phyloP scores from a whole-genome alignment of 495 filamentous ascomycete species.

The Penicillium desertorum region DNA sequence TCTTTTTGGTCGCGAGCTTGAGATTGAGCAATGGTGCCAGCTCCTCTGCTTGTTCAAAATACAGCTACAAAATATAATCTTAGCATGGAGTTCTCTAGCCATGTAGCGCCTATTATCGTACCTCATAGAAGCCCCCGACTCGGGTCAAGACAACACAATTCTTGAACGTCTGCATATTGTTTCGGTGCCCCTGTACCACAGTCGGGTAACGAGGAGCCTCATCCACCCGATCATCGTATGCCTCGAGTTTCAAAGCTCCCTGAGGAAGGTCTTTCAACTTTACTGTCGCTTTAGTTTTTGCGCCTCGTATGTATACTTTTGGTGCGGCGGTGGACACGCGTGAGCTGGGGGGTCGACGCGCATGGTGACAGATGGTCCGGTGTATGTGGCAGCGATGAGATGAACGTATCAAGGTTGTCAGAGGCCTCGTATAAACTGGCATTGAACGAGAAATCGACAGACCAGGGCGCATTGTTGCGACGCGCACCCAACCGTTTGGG shows the following conservation, averaged over 20 bases:
- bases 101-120: constrained; percentile 24
- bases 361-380: constrained; percentile 39
- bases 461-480: constrained; percentile 31
- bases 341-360: constrained; percentile 25
- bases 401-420: not conserved
- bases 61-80: constrained; percentile 52
- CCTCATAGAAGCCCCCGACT: constrained; percentile 93
- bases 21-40: constrained; percentile 82
- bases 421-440: constrained; percentile 1
- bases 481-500: constrained; percentile 4
- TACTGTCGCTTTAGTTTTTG: constrained; percentile 55
- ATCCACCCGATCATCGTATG: constrained; percentile 47
- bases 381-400: constrained; percentile 26
- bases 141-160: constrained; percentile 87
- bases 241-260: constrained; percentile 49
- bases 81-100: not conserved
- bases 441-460: constrained; percentile 15
- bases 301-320: constrained; percentile 26
- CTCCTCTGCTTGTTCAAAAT: constrained; percentile 90
- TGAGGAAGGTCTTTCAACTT: constrained; percentile 67
- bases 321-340: constrained; percentile 18
- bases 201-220: constrained; percentile 71
- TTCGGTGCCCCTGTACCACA: constrained; percentile 83
- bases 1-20: constrained; percentile 81
- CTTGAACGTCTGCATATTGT: constrained; percentile 86